phyloP scores from a whole-genome alignment of 176 grass and related monocot species.

The Triticum urartu region DNA sequence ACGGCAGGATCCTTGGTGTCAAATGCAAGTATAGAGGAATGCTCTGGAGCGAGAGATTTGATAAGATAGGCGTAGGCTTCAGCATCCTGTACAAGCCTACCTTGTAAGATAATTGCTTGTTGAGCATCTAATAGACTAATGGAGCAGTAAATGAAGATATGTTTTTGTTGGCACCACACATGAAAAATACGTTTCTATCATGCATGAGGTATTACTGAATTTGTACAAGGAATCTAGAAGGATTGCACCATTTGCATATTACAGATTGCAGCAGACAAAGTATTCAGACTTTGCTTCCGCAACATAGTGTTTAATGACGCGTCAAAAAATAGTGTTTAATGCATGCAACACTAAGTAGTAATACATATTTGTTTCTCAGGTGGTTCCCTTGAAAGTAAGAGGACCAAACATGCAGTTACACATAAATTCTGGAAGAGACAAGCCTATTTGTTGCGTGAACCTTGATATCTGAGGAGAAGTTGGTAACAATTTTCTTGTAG shows the following conservation, averaged over 20 bases:
- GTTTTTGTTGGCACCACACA: neutral
- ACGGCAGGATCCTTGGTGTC: constrained; percentile 67
- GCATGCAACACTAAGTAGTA: neutral
- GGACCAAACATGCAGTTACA: neutral
- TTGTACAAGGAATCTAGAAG: neutral
- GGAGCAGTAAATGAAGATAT: neutral
- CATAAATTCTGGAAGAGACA: neutral
- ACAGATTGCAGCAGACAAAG: neutral
- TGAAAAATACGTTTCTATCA: neutral
- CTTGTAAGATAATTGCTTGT: constrained; percentile 11
- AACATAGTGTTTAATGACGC: neutral
- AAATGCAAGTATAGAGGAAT: constrained; percentile 54
- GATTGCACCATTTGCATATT: neutral
- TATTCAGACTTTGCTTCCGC: neutral
- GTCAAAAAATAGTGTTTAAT: neutral
- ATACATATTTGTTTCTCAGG: neutral
- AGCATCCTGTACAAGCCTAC: constrained; percentile 63
- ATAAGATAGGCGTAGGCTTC: constrained; percentile 96
- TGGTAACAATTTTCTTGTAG: constrained; percentile 88
- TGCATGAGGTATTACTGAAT: neutral
- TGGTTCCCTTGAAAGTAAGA: neutral
- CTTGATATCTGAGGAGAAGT: constrained; percentile 94
- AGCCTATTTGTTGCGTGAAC: constrained; percentile 23
- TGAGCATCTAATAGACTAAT: neutral
- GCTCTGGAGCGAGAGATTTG: constrained; percentile 92